Base-by-base conservation (phyloP, 768 basidiomycete species). In the Cystobasidium tubakii region DNA sequence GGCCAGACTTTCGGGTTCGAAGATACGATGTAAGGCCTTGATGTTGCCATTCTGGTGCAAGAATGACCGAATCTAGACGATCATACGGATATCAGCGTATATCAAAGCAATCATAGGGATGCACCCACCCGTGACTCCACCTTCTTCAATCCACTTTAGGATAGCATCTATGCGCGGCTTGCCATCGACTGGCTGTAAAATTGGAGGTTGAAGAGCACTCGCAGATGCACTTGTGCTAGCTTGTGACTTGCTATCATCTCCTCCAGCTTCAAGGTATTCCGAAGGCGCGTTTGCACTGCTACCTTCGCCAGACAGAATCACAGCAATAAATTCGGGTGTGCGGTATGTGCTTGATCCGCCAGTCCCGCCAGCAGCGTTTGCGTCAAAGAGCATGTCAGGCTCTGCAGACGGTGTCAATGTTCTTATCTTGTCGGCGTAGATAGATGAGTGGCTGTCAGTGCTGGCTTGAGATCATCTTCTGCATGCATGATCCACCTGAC, bases 1-100 rank as follows among this genome's bases (percentile, higher is more conserved):
- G 33, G 25, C 54, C 31, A n/a, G 39, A 23, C 36, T 71, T 71
- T 23, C 69, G 53, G 4, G 69, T 27, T 23, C 69, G 50, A 21
- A 71, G 69, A 23, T 57, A 62, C 54, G 69, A 55, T 39, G 69
- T 42, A 10, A 71, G 33, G 42, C 54, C 69, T 57, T 55, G 55
- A 23, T 57, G 53, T 44, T 71, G 69, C 50, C 55, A 71, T 60
- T 71, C 69, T 2, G 69, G 69, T 31, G 69, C 69, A 46, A 60
- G 55, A 33, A 71, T 71, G 6, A 71, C 69, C 3, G 55, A 29
- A 55, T 71, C 69, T 71, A 39, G 21, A 29, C 15, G 13, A 27
- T 10, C 29, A 66, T n/a, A n/a, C n/a, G n/a, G n/a, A n/a, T n/a
- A n/a, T n/a, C n/a, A n/a, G n/a, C n/a, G n/a, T n/a, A n/a, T n/a